Conservation (phyloP, 2,329 filamentous ascomycete species). For the Cladophialophora psammophila region DNA sequence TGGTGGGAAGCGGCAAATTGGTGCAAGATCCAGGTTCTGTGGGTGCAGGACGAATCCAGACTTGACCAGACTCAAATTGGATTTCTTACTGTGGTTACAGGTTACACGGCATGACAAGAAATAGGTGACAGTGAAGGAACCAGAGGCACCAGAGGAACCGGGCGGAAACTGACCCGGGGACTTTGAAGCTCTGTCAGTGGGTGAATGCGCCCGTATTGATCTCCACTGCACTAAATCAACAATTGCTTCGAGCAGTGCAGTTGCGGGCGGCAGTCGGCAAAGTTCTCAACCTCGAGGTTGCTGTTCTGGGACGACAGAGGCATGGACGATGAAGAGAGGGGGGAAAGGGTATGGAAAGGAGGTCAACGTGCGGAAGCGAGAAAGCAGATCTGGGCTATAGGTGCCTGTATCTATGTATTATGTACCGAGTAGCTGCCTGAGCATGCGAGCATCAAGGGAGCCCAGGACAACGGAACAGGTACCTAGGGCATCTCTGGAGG, state of each 20-base stretch:
- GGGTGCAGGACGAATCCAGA: neutral
- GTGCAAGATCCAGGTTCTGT: neutral
- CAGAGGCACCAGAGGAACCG: neutral
- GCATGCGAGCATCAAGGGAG: too few species aligned
- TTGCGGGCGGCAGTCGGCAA: neutral
- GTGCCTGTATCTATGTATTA: too few species aligned
- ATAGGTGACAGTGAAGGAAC: neutral
- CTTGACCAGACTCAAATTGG: constrained; percentile 1
- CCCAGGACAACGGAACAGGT: too few species aligned
- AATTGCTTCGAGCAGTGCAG: neutral
- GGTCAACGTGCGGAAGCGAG: too few species aligned
- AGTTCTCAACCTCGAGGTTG: neutral
- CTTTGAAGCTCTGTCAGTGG: neutral
- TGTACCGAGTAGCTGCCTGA: too few species aligned
- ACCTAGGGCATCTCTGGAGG: too few species aligned
- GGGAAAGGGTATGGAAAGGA: neutral
- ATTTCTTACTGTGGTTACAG: constrained; percentile 4
- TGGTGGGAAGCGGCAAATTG: constrained; percentile 5
- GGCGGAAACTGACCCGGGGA: neutral
- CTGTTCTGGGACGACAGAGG: neutral
- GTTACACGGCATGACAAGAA: constrained; percentile 6
- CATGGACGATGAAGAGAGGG: neutral
- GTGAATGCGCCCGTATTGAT: neutral
- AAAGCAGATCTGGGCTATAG: too few species aligned
- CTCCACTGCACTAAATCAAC: neutral